Evolutionary conservation across 345 rosid genomes (phyloP), one percentile per base, ranked within the genome.

Genomic region (Salix arbutifolia): DNA sequence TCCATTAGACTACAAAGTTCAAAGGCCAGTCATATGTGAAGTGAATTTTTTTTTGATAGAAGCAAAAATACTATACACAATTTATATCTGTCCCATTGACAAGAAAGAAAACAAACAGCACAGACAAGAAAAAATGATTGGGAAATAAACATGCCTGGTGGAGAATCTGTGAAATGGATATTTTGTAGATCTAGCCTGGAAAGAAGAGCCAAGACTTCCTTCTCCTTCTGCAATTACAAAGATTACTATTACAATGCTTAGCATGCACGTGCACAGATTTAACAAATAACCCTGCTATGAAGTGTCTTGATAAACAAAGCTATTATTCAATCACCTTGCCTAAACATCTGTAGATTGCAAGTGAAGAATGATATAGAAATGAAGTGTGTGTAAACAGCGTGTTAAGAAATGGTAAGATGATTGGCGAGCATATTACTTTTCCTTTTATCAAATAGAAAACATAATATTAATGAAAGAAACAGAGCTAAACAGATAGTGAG

Each of bases 131-230:
- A 64, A 79, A 60, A 13, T 46, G 37, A 10, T 60, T 65, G 46
- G 67, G 72, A 31, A 72, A 80, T 53, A 72, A 77, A 58, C 73
- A 61, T 85, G 83, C 98, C 92, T 76, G 97, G 97, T 66, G 91
- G 91, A 75, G 89, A 84, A 71, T 85, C 89, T 68, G 90, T 35
- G 69, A 91, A 93, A 79, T 82, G 89, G 78, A 91, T 83, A 69
- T 88, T 86, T 68, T 78, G 83, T 46, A 88, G 44, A 81, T 96
- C 99, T 69, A 96, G 93, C 81, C 93, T 87, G 77, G 97, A 91
- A 71, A 96, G 84, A 72, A 93, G 91, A 72, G 97, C 96, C 71
- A 93, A 82, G 48, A 91, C 94, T 78, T 95, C 93, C 87, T 88
- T 89, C 83, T 93, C 98, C 58, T 88, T 88, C 99, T 96, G 94